phyloP scores from a whole-genome alignment of 306 rosid genomes.

The Quercus aquifolioides region DNA sequence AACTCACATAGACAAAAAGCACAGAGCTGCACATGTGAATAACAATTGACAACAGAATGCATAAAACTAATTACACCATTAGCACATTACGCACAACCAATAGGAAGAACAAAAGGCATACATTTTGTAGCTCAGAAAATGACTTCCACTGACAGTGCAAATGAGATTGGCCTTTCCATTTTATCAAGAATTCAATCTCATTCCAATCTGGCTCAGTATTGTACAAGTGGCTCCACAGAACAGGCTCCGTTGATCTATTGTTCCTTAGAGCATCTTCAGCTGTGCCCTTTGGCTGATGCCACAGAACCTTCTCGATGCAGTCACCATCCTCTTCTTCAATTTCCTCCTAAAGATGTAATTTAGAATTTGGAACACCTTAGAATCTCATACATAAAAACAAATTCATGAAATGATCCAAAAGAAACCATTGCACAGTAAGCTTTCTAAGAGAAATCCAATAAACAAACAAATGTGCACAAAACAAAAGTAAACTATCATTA shows the following conservation, averaged over 20 bases:
- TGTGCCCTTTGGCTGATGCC: constrained; percentile 96
- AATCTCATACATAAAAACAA: constrained; percentile 1
- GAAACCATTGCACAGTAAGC: not conserved
- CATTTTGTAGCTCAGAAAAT: constrained; percentile 89
- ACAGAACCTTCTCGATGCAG: constrained; percentile 90
- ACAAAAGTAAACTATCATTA: not conserved
- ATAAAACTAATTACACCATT: constrained; percentile 1
- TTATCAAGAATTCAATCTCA: constrained; percentile 80
- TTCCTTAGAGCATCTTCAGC: constrained; percentile 82
- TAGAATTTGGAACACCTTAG: constrained; percentile 16
- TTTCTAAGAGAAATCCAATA: not conserved
- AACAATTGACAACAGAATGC: not conserved
- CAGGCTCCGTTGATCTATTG: constrained; percentile 73
- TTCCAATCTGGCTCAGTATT: constrained; percentile 85
- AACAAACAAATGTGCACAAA: constrained; percentile 10
- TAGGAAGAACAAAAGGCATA: constrained; percentile 37
- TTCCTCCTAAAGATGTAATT: constrained; percentile 63
- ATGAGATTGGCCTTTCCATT: constrained; percentile 99
- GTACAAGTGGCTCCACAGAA: constrained; percentile 74
- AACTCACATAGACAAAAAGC: constrained; percentile 29
- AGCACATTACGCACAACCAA: constrained; percentile 11
- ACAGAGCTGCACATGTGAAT: constrained; percentile 14
- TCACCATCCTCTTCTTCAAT: constrained; percentile 94
- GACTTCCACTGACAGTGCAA: constrained; percentile 98
- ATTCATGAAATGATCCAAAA: constrained; percentile 3